Base-by-base conservation (phyloP, 2,329 filamentous ascomycete genomes). In the Berkeleyomyces rouxiae region DNA sequence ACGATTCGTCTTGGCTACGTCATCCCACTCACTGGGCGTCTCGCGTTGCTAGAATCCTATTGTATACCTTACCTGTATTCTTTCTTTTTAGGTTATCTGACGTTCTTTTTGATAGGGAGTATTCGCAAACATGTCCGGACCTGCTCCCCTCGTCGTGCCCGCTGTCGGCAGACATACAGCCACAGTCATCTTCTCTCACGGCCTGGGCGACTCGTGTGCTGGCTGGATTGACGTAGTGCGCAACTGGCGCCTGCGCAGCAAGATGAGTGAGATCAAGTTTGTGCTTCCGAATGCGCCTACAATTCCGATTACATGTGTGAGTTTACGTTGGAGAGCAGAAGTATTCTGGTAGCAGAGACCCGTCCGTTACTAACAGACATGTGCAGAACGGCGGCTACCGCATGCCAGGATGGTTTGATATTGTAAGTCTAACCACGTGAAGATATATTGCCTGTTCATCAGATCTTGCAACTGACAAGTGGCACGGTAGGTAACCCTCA, bases 141-240 rank as follows among this genome's bases (percentile, higher is more conserved):
- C 71, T 33, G 71, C 74, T 13, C 82, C 84, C 11, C 77, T 93
- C 62, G 79, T 93, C 23, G 84, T 95, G 65, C 88, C 89, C 37
- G 88, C 91, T 47, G 76, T 88, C 42, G 87, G 82, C 71, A 83
- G 83, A 71, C 93, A 97, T 75, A 96, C 93, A 44, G 90, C 90
- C 33, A 96, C 92, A 2, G 87, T 97, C 69, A 97, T 99, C 70
- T 90, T 96, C 74, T 81, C 88, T 61, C 93, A 99, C 73, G 93
- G 93, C 11, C 78, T 99, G 46, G 93, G 93, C 66, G 93, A 97
- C 72, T 86, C 79, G 39, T 88, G 87, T 51, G 78, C 82, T 67
- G 88, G 88, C 68, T 92, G 88, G 91, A 81, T 87, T 53, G 84
- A 83, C 63, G 82, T 93, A 23, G 90, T 93, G 40, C 86, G 95